Percentiles rank a stretch among this genome's conserved stretches.
phyloP scores from a whole-genome alignment of 2,329 filamentous ascomycete species.

The Fusarium nanum region DNA sequence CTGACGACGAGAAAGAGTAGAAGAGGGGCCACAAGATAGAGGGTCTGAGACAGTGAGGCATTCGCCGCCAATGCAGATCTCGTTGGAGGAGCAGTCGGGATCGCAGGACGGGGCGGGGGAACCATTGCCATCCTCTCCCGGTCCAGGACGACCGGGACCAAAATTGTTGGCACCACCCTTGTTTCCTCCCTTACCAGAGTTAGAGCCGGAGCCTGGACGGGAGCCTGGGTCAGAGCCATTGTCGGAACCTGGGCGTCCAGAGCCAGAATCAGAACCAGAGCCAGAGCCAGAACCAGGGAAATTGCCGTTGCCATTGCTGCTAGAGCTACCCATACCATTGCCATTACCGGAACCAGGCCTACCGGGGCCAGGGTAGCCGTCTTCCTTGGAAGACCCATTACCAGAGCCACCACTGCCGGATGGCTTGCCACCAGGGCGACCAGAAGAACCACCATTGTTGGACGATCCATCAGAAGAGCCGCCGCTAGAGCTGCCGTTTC shows the following conservation, averaged over 20 bases:
- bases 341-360: not conserved
- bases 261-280: too few species aligned
- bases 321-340: not conserved
- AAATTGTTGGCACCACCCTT: not conserved
- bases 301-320: not conserved
- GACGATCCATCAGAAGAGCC: not conserved
- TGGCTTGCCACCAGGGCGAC: not conserved
- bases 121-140: not conserved
- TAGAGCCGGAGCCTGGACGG: not conserved
- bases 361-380: not conserved
- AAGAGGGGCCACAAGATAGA: constrained; percentile 5
- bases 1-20: constrained; percentile 17
- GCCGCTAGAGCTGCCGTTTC: not conserved
- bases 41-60: constrained; percentile 17
- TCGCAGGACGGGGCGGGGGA: not conserved
- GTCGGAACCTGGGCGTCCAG: too few species aligned
- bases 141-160: constrained; percentile 1
- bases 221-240: not conserved
- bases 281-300: not conserved
- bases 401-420: not conserved
- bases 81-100: constrained; percentile 1
- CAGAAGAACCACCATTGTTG: not conserved
- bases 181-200: constrained; percentile 1
- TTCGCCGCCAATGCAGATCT: constrained; percentile 14
- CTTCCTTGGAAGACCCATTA: not conserved